Evolutionary conservation across 305 asterid genomes (phyloP).

Genomic region (Striga hermonthica): DNA sequence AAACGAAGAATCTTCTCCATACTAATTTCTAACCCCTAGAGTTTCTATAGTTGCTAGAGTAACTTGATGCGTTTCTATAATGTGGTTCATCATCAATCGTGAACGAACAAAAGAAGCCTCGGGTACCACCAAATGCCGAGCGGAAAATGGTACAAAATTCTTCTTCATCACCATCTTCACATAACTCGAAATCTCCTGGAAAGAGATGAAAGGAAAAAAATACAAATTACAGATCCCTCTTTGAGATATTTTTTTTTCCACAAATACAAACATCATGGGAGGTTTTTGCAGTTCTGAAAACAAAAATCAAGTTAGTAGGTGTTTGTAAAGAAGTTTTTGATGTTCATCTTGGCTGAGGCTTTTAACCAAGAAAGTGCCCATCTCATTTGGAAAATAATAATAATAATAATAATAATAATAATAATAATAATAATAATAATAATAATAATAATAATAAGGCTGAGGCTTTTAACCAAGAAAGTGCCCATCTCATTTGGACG

Average conservation of each 20-base stretch:
- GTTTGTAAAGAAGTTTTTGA: background rate
- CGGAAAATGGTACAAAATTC: slow-evolving; percentile 56
- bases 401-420: too few species aligned
- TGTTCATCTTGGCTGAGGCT: background rate
- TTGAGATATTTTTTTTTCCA: background rate
- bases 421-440: too few species aligned
- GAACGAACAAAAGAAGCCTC: slow-evolving; percentile 52
- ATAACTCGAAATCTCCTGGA: slow-evolving; percentile 55
- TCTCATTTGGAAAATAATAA: too few species aligned
- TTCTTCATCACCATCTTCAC: slow-evolving; percentile 47
- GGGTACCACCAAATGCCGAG: slow-evolving; percentile 53
- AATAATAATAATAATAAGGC: too few species aligned
- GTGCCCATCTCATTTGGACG: too few species aligned
- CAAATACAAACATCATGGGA: background rate
- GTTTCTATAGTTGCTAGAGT: slow-evolving; percentile 43
- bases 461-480: too few species aligned
- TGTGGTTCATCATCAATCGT: slow-evolving; percentile 47
- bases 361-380: background rate
- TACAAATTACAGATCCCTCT: background rate
- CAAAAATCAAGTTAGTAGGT: background rate
- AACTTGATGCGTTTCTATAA: slow-evolving; percentile 44
- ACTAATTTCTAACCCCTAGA: slow-evolving; percentile 36
- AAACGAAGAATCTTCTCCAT: slow-evolving; percentile 45
- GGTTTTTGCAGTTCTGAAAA: background rate
- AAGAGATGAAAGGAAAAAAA: slow-evolving; percentile 4